A percentile compares a stretch with the other conserved stretches of the same genome.
Evolutionary conservation across 1,284 basidiomycete genomes (phyloP).

Genomic region (Jaminaea rosea): DNA sequence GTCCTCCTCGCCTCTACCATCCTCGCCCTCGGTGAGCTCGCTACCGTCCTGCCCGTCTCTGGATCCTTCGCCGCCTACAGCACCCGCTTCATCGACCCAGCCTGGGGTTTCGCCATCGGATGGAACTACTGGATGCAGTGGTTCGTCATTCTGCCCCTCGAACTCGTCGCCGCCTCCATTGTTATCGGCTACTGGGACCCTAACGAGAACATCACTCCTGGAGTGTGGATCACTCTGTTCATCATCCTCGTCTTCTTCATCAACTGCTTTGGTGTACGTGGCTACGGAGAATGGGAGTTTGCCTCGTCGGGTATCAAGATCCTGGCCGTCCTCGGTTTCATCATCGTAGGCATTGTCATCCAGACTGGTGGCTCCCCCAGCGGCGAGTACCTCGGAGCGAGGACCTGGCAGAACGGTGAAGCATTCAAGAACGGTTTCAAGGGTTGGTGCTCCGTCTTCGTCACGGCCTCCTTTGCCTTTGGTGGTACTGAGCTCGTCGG

Average conservation of each 20-base stretch:
- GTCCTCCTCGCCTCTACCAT: conserved; percentile 47
- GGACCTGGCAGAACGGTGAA: conserved; percentile 36
- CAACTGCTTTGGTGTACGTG: conserved; percentile 42
- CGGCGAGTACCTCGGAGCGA: conserved; percentile 27
- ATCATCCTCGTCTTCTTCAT: conserved; percentile 28
- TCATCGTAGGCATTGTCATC: conserved; percentile 41
- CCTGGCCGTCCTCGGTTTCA: conserved; percentile 40
- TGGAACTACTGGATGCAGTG: conserved; percentile 45
- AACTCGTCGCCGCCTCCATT: conserved; percentile 39
- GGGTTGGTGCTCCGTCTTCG: conserved; percentile 41
- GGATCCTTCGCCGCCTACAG: conserved; percentile 38
- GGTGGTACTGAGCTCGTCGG: conserved; percentile 55
- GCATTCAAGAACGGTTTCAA: conserved; percentile 45
- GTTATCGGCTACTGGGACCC: conserved; percentile 40
- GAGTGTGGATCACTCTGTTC: conserved; percentile 37
- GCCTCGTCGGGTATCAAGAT: conserved; percentile 38
- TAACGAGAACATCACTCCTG: conserved; percentile 18
- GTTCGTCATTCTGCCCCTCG: conserved; percentile 39
- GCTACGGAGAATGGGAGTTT: conserved; percentile 44
- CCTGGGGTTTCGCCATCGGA: conserved; percentile 40
- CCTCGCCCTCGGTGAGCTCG: conserved; percentile 43
- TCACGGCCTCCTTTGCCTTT: conserved; percentile 41
- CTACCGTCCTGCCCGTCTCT: conserved; percentile 26
- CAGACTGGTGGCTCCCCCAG: conserved; percentile 35
- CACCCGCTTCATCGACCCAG: conserved; percentile 35